Percentiles rank a stretch among this genome's conserved stretches.
Evolutionary conservation across 2,329 filamentous ascomycete genomes (phyloP).

Genomic region (Xylariaceae sp.): DNA sequence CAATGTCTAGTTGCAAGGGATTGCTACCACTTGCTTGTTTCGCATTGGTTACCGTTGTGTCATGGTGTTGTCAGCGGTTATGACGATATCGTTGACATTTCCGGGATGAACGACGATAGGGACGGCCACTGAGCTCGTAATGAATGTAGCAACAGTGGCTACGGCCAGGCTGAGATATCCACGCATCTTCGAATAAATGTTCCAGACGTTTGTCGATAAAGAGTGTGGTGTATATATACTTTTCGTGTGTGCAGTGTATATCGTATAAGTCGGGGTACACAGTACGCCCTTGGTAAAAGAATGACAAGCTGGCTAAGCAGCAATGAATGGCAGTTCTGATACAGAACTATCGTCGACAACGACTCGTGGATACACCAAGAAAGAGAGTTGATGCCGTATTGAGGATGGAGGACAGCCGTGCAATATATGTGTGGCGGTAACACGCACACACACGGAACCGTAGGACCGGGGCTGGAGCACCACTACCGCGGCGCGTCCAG

Average conservation of each 20-base stretch:
- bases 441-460: neutral
- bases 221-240: conserved; percentile 8
- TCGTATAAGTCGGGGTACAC: conserved; percentile 19
- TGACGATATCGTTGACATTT: conserved; percentile 30
- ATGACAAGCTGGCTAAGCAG: conserved; percentile 19
- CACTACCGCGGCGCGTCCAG: neutral
- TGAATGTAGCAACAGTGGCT: conserved; percentile 23
- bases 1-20: conserved; percentile 29
- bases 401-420: neutral
- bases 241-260: conserved; percentile 2
- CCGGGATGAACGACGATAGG: conserved; percentile 28
- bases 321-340: conserved; percentile 28
- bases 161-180: conserved; percentile 25
- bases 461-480: neutral
- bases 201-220: conserved; percentile 8
- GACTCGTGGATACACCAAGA: conserved; percentile 6
- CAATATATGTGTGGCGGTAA: conserved; percentile 9
- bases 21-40: conserved; percentile 7
- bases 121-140: conserved; percentile 31
- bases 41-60: conserved; percentile 30
- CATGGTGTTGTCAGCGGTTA: conserved; percentile 39
- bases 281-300: conserved; percentile 23
- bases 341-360: conserved; percentile 20
- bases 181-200: conserved; percentile 23
- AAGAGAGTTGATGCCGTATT: conserved; percentile 10